Conservation (phyloP, 2,329 filamentous ascomycete species). For the Colletotrichum tanaceti region DNA sequence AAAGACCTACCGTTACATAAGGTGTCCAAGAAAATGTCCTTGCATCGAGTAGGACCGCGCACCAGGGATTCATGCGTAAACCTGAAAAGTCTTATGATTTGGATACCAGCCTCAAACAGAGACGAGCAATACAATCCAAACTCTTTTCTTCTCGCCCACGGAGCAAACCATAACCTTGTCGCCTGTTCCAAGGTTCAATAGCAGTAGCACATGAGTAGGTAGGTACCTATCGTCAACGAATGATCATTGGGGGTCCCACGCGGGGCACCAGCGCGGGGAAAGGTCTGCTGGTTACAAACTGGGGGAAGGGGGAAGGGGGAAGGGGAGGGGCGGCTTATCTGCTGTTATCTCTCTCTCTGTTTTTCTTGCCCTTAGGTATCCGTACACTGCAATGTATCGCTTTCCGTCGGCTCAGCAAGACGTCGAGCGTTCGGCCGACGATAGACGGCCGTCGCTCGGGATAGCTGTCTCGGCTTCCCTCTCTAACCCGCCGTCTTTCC, state of each 20-base stretch:
- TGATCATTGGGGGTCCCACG: background rate
- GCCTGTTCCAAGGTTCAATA: conserved; percentile 8
- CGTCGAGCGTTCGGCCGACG: conserved; percentile 40
- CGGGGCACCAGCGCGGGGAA: conserved; percentile 3
- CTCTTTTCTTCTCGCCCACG: background rate
- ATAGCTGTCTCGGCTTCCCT: conserved; percentile 29
- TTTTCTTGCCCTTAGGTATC: too few species aligned
- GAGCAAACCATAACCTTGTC: conserved; percentile 34
- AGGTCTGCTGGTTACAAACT: too few species aligned
- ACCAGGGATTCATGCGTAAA: background rate
- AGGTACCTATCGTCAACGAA: background rate
- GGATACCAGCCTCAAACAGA: conserved; percentile 1
- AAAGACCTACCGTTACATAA: too few species aligned
- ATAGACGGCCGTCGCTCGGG: conserved; percentile 35
- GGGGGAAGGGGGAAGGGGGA: too few species aligned
- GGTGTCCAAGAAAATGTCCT: too few species aligned
- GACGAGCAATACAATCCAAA: background rate
- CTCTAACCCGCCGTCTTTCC: conserved; percentile 8
- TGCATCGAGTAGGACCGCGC: background rate
- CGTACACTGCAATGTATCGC: conserved; percentile 11
- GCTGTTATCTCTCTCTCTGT: background rate
- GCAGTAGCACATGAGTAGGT: background rate
- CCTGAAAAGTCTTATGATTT: too few species aligned
- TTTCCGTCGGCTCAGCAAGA: conserved; percentile 52
- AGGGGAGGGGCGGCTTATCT: too few species aligned